Base-by-base conservation (phyloP, 352 stramenopile species). In the Phytopythium oedochilum region DNA sequence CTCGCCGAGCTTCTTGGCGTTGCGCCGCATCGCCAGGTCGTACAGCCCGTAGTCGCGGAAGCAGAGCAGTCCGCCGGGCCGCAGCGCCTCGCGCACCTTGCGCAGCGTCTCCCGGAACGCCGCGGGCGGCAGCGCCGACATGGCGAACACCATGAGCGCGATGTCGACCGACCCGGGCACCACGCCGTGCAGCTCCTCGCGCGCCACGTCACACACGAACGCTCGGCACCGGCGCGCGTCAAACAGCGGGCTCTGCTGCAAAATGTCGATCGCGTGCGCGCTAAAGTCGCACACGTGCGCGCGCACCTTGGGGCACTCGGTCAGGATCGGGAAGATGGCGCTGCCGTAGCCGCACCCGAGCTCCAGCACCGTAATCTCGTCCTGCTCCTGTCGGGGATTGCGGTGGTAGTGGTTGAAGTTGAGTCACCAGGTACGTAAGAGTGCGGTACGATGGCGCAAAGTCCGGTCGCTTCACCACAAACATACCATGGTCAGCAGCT, bases 21-120 rank as follows among this genome's bases (percentile, higher is more conserved):
- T 94, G 46, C 83, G 81, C 17, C 83, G 68, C 85, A 96, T 94
- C 26, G 86, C 84, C 12, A 96, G 68, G 53, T 96, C 86, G 63
- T 91, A 96, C 18, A 93, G 69, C 12, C 82, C 86, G 40, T 94
- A 96, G 67, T 96, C 86, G 28, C 86, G 79, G 36, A 96, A 92
- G 66, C 83, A 94, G 23, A 94, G 69, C 45, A 91, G 59, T 7
- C 84, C 86, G 14, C 83, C 86, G 12, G 73, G 76, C 28, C 71
- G 74, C 34, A 90, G 58, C 6, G 71, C 70, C 14, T 60, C 40
- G 42, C 66, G 78, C 20, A 93, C 72, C 51, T 89, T 88, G n/a
- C 58, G 49, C 36, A 96, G 40, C 23, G 78, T 76, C 22, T 53
- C 39, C 1, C 35, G 47, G 31, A 92, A 86, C 7, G 74, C 64